phyloP scores from a whole-genome alignment of 2,329 filamentous ascomycete species.

The Claviceps monticola region DNA sequence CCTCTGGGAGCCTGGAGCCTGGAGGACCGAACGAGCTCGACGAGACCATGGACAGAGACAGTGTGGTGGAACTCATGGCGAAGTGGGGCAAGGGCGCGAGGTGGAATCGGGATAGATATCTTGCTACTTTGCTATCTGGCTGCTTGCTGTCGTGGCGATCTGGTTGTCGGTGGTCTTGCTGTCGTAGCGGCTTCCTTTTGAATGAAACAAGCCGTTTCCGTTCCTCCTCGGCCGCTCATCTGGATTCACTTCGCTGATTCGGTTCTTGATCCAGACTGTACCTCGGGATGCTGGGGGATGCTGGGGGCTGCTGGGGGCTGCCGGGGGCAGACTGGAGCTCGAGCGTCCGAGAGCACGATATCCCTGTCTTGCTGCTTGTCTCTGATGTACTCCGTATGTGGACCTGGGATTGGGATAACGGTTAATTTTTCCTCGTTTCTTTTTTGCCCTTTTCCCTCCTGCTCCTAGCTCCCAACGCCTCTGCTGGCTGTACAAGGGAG shows the following conservation, averaged over 20 bases:
- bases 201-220: neutral
- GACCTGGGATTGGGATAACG: neutral
- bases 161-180: neutral
- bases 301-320: neutral
- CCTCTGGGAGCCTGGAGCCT: neutral
- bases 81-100: constrained; percentile 3
- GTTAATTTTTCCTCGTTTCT: neutral
- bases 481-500: neutral
- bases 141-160: neutral
- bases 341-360: constrained; percentile 3
- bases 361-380: neutral
- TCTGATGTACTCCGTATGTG: neutral
- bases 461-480: neutral
- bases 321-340: neutral
- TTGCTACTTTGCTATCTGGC: neutral
- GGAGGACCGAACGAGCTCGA: no score
- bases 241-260: neutral
- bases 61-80: constrained; percentile 1
- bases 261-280: neutral
- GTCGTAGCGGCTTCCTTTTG: neutral
- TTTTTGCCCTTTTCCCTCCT: neutral
- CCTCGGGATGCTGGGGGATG: no score
- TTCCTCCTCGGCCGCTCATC: neutral
- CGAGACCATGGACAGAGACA: neutral
- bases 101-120: neutral